A percentile compares a stretch with the other conserved stretches of the same genome.
These are phyloP conservation scores for Acephala macrosclerotiorum DNA, from an alignment of 2,329 filamentous ascomycete genomes.

Conservation along the genomic window DNA sequence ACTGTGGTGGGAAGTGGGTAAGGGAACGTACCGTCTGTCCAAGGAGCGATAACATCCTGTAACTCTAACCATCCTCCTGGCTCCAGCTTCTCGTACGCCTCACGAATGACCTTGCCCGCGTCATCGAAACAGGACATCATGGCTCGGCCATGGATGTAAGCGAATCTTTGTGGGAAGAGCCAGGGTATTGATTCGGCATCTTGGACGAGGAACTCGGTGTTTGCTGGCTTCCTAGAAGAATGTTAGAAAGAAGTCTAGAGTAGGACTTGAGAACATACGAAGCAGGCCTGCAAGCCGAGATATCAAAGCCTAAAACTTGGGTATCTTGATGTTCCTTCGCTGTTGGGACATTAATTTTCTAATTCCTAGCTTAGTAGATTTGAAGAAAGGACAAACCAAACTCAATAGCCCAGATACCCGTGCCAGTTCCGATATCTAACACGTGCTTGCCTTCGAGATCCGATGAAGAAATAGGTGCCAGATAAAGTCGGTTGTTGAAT, in stretches of 20 bases:
- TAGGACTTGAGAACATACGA: not conserved
- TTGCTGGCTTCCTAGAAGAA: constrained; percentile 54
- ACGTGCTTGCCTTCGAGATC: constrained; percentile 37
- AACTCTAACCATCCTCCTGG: constrained; percentile 19
- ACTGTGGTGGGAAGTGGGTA: not conserved
- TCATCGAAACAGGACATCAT: constrained; percentile 20
- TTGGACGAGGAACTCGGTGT: constrained; percentile 69
- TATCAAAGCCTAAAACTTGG: constrained; percentile 40
- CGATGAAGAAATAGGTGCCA: constrained; percentile 23
- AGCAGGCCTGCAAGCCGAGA: constrained; percentile 15
- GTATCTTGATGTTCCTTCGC: constrained; percentile 37
- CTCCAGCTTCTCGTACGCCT: constrained; percentile 1
- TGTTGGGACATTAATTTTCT: constrained; percentile 14
- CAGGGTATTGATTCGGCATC: constrained; percentile 49
- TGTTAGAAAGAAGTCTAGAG: not conserved
- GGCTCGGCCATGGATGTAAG: constrained; percentile 32
- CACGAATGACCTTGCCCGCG: not conserved
- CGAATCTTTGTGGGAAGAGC: constrained; percentile 37
- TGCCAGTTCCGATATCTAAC: constrained; percentile 50
- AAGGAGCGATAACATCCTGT: constrained; percentile 16
- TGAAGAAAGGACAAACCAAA: constrained; percentile 37
- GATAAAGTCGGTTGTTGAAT: constrained; percentile 22
- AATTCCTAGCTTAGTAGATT: too few species aligned
- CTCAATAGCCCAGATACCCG: constrained; percentile 49
- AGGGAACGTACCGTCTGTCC: not conserved